These are phyloP conservation scores for Calamus simplicifolius DNA, from an alignment of 176 grass and related monocot species.

Conservation along the genomic window DNA sequence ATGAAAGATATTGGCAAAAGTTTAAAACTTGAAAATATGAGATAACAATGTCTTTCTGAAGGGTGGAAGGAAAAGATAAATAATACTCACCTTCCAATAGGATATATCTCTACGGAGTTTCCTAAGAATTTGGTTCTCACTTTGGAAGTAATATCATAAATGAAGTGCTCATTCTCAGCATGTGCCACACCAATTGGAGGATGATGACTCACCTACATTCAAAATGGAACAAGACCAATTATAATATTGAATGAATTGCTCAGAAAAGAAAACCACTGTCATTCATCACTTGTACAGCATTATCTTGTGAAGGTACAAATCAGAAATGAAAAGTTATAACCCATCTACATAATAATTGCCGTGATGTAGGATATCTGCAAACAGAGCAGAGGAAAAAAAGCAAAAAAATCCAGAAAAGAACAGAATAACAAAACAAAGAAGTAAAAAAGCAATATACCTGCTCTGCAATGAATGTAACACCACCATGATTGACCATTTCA, in stretches of 20 bases:
- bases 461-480: slow-evolving; percentile 75
- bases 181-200: slow-evolving; percentile 90
- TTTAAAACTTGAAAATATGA: too few relatives aligned
- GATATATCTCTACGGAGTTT: slow-evolving; percentile 86
- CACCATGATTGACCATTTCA: slow-evolving; percentile 83
- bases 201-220: slow-evolving; percentile 78
- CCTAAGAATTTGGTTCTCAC: slow-evolving; percentile 96
- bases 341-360: too few relatives aligned
- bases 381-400: too few relatives aligned
- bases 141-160: slow-evolving; percentile 96
- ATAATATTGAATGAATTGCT: too few relatives aligned
- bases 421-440: too few relatives aligned
- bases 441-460: slow-evolving; percentile 35
- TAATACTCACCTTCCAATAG: slow-evolving; percentile 79
- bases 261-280: background rate
- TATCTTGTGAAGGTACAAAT: too few relatives aligned
- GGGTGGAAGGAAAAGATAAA: background rate
- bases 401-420: too few relatives aligned
- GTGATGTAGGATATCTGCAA: too few relatives aligned
- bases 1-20: too few relatives aligned
- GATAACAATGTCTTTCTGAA: too few relatives aligned
- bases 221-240: too few relatives aligned
- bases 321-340: too few relatives aligned
- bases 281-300: background rate
- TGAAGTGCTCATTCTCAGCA: slow-evolving; percentile 91